Conservation (phyloP, 2,329 filamentous ascomycete species). For the Trichocomaceae sp. region DNA sequence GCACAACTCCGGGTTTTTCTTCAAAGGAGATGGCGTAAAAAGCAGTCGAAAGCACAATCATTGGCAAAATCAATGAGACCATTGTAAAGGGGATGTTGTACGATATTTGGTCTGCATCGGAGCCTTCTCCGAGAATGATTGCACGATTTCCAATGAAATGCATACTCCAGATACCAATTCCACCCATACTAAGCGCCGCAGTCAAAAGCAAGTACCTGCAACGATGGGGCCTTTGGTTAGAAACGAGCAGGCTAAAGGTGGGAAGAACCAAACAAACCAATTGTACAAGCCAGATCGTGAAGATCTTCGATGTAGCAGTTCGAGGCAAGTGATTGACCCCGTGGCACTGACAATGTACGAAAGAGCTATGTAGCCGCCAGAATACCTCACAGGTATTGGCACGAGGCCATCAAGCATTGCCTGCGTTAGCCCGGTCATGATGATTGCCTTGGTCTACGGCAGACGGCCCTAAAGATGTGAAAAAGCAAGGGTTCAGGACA, state of each 20-base stretch:
- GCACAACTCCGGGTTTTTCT: constrained; percentile 51
- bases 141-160: constrained; percentile 55
- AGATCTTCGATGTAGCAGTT: constrained; percentile 71
- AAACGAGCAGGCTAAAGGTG: neutral
- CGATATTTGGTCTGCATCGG: constrained; percentile 59
- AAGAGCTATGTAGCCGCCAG: constrained; percentile 56
- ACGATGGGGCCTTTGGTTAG: neutral
- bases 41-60: constrained; percentile 64
- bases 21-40: constrained; percentile 63
- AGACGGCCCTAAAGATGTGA: neutral
- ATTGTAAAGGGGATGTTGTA: constrained; percentile 68
- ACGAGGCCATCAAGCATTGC: constrained; percentile 8
- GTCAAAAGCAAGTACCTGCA: constrained; percentile 56
- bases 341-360: constrained; percentile 65
- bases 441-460: neutral
- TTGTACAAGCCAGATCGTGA: constrained; percentile 62
- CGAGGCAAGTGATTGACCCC: constrained; percentile 71
- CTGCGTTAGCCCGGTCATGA: constrained; percentile 7
- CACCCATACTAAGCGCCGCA: constrained; percentile 65
- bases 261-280: constrained; percentile 46
- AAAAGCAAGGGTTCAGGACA: neutral
- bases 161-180: constrained; percentile 70
- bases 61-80: constrained; percentile 72
- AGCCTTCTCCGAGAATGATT: constrained; percentile 61
- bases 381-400: constrained; percentile 9